A percentile compares a stretch with the other conserved stretches of the same genome.
Evolutionary conservation across 306 rosid species (phyloP).

Genomic region (Adenanthera pavonina): DNA sequence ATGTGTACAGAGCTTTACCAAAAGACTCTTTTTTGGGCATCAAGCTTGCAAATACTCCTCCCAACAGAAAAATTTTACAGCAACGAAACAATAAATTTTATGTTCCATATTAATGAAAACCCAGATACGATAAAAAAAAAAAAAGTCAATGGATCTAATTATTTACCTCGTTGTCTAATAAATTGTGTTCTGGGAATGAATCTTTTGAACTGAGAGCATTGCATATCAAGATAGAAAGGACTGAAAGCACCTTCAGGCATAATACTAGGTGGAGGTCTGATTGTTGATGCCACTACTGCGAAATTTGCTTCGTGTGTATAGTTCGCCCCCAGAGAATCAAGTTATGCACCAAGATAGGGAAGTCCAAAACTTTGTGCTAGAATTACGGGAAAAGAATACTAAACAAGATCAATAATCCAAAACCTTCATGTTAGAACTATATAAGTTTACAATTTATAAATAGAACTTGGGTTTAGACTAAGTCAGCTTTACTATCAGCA

Average conservation of each 20-base stretch:
- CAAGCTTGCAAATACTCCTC: constrained; percentile 19
- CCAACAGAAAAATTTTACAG: background rate
- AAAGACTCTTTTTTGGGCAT: background rate
- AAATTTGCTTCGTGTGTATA: constrained; percentile 33
- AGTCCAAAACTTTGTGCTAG: background rate
- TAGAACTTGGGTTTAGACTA: background rate
- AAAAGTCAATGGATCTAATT: background rate
- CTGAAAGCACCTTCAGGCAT: constrained; percentile 39
- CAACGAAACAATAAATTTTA: background rate
- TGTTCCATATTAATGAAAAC: background rate
- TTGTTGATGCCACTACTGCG: constrained; percentile 49
- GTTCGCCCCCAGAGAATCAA: background rate
- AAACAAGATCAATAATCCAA: background rate
- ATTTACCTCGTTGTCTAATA: constrained; percentile 41
- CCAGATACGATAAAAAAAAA: background rate
- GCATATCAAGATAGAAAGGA: constrained; percentile 52
- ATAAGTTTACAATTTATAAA: background rate
- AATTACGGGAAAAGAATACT: background rate
- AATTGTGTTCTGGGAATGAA: constrained; percentile 33
- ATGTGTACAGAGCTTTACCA: constrained; percentile 10
- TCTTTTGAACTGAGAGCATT: constrained; percentile 39
- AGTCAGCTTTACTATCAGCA: background rate
- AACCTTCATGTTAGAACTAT: background rate
- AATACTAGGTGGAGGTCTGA: constrained; percentile 20
- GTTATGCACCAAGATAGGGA: background rate